These are phyloP conservation scores for Auricularia auricula-judae DNA, from an alignment of 768 basidiomycete genomes.

Conservation along the genomic window DNA sequence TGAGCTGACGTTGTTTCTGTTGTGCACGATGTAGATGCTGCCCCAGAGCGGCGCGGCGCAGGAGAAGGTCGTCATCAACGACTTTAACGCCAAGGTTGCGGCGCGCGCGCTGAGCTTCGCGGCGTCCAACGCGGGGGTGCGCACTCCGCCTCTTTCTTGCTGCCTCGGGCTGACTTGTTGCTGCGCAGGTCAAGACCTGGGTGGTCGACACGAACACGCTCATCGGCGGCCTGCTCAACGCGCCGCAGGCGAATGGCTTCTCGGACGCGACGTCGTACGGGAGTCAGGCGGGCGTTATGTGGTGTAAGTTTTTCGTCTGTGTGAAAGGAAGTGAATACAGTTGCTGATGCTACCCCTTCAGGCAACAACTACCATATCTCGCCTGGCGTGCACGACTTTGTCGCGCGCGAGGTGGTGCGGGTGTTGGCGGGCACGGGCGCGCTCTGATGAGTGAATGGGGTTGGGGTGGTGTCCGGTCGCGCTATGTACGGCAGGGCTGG, in stretches of 20 bases:
- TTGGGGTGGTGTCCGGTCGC: too few species aligned
- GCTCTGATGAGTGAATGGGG: too few species aligned
- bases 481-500: too few species aligned
- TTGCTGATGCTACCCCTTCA: not conserved
- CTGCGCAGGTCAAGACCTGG: not conserved
- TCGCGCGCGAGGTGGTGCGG: not conserved
- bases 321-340: not conserved
- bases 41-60: slow-evolving; percentile 29
- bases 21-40: slow-evolving; percentile 30
- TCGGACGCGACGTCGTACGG: not conserved
- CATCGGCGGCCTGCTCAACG: not conserved
- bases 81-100: slow-evolving; percentile 40
- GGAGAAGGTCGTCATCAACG: slow-evolving; percentile 36
- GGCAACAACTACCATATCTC: slow-evolving; percentile 1
- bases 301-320: not conserved
- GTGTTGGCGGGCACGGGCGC: not conserved
- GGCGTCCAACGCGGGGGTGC: slow-evolving; percentile 34
- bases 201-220: not conserved
- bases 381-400: not conserved
- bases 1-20: not conserved
- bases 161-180: not conserved
- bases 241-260: not conserved
- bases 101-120: slow-evolving; percentile 31
- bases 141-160: slow-evolving; percentile 6
- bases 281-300: not conserved